Percentiles rank a stretch among this genome's conserved stretches.
phyloP scores from a whole-genome alignment of 108 stramenopile species.

The Nitzschia sp. region DNA sequence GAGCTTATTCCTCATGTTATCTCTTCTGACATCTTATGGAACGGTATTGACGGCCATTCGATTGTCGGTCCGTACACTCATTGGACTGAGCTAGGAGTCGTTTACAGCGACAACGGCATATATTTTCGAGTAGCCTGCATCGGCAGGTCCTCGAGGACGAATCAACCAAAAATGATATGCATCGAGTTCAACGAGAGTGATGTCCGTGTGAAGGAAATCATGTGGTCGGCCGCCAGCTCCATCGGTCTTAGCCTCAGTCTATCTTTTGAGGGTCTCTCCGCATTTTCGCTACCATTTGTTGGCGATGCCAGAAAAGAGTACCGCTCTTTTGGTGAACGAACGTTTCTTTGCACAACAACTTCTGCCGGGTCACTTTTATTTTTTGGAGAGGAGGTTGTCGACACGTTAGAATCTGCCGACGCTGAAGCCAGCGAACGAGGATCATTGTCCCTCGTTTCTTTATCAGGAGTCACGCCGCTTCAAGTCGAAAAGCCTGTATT shows the following conservation, averaged over 20 bases:
- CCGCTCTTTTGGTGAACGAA: slow-evolving; percentile 45
- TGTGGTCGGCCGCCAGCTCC: slow-evolving; percentile 41
- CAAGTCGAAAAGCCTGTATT: slow-evolving; percentile 13
- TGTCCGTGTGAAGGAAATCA: slow-evolving; percentile 49
- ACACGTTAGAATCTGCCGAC: slow-evolving; percentile 1
- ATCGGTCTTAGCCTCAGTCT: slow-evolving; percentile 44
- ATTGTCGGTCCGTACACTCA: slow-evolving; percentile 63
- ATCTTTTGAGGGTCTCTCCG: slow-evolving; percentile 61
- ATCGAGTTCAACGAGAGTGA: slow-evolving; percentile 67
- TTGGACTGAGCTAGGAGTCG: slow-evolving; percentile 66
- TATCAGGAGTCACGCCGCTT: background rate
- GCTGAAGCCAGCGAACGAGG: background rate
- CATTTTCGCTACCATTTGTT: slow-evolving; percentile 34
- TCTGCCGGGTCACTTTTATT: slow-evolving; percentile 58
- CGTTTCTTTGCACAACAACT: slow-evolving; percentile 46
- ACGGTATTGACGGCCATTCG: slow-evolving; percentile 30
- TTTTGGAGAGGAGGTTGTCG: slow-evolving; percentile 54
- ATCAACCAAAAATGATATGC: slow-evolving; percentile 52
- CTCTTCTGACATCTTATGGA: slow-evolving; percentile 35
- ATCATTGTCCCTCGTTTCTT: background rate
- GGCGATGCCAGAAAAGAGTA: background rate
- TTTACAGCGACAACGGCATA: slow-evolving; percentile 29
- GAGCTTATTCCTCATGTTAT: slow-evolving; percentile 67
- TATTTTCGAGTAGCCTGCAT: slow-evolving; percentile 63
- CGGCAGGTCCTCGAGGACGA: slow-evolving; percentile 46